Conservation (phyloP, 768 basidiomycete genomes). For the Mycena alexandri region DNA sequence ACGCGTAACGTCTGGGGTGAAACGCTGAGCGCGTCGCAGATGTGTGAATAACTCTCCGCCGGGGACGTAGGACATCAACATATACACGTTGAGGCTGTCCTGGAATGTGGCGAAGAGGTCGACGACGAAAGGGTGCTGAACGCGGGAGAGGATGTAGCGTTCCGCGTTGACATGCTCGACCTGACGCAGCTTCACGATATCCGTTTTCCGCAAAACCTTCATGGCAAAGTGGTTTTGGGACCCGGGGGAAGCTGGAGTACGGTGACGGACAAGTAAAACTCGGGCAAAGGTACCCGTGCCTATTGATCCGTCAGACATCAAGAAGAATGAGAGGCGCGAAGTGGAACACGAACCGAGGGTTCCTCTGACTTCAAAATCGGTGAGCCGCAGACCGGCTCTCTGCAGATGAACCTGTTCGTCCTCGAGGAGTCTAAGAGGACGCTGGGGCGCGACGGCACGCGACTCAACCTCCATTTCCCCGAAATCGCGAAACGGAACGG, state of each 20-base stretch:
- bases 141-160: conserved; percentile 90
- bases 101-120: conserved; percentile 97
- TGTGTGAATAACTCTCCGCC: conserved; percentile 99
- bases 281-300: conserved; percentile 98
- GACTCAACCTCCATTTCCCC: conserved; percentile 46
- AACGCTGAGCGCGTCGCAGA: conserved; percentile 92
- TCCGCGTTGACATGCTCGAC: conserved; percentile 99
- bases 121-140: conserved; percentile 96
- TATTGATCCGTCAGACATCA: conserved; percentile 44
- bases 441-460: conserved; percentile 42
- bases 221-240: conserved; percentile 82
- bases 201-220: conserved; percentile 90
- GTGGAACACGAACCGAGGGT: conserved; percentile 70
- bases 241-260: conserved; percentile 60
- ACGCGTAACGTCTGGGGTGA: conserved; percentile 96
- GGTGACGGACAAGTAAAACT: conserved; percentile 89
- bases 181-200: conserved; percentile 91
- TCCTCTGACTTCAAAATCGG: conserved; percentile 86
- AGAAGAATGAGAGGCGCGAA: conserved; percentile 16
- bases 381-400: conserved; percentile 71
- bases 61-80: conserved; percentile 96
- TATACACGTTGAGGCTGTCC: conserved; percentile 96
- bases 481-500: conserved; percentile 36
- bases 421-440: conserved; percentile 73
- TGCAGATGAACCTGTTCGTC: conserved; percentile 78